Conservation (phyloP, 805 yeast species). For the Wickerhamiella domercqiae region DNA sequence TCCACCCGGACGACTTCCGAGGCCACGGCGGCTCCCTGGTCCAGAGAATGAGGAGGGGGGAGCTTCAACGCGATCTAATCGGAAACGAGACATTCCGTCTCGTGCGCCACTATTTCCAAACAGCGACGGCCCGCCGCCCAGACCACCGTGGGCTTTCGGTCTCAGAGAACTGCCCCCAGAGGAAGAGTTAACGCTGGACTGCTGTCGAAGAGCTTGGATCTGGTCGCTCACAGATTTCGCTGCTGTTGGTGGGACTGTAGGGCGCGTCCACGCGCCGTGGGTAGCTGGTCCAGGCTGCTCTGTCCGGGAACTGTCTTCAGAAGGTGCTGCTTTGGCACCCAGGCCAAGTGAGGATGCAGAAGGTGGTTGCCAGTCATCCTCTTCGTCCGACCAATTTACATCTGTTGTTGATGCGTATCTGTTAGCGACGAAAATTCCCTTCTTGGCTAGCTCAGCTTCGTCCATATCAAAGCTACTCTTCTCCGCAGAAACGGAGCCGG, state of each 20-base stretch:
- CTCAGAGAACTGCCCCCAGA: not conserved
- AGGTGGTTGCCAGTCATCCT: conserved; percentile 22
- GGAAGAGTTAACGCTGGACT: too few relatives aligned
- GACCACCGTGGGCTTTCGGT: conserved; percentile 3
- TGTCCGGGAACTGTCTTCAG: too few relatives aligned
- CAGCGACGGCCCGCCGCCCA: too few relatives aligned
- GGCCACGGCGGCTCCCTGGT: not conserved
- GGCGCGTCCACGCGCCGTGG: conserved; percentile 3
- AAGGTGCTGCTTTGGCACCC: not conserved
- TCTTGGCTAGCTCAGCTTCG: conserved; percentile 24
- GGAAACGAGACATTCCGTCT: conserved; percentile 15
- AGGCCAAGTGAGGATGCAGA: too few relatives aligned
- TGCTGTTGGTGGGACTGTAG: conserved; percentile 2
- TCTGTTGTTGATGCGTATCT: conserved; percentile 20
- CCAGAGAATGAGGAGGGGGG: conserved; percentile 6
- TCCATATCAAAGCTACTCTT: conserved; percentile 5
- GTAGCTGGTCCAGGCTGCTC: conserved; percentile 2
- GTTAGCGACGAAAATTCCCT: conserved; percentile 24
- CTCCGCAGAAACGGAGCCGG: conserved; percentile 2
- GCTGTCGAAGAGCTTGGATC: conserved; percentile 6
- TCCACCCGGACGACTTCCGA: not conserved
- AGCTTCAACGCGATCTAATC: conserved; percentile 8
- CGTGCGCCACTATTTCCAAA: not conserved
- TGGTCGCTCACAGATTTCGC: conserved; percentile 8
- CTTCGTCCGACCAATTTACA: conserved; percentile 28